Evolutionary conservation across 2,329 filamentous ascomycete genomes (phyloP), one percentile per base, ranked within the genome.

Genomic region (Thielaviopsis punctulata): DNA sequence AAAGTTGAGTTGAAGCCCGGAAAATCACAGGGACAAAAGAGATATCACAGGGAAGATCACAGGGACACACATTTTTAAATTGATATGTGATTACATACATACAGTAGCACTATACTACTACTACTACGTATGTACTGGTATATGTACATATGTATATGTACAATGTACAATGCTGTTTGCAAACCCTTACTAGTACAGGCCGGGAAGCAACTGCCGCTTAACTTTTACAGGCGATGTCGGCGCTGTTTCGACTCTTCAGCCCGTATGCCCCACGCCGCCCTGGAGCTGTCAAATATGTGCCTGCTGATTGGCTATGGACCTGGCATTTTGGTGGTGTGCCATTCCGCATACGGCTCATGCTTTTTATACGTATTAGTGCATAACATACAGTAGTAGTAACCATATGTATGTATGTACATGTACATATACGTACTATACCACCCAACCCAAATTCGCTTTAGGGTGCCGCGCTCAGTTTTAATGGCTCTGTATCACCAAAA

Each of bases 31-130:
- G 54, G 48, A 55, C 51, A 57, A 49, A 51, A 60, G 52, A 41
- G 7, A 18, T 27, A 59, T 62, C 60, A 62, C 59, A 62, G 59
- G 59, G 59, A 61, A 56, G 58, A 56, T 59, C 58, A 60, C 59
- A 62, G 58, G 59, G 58, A 62, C 59, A 61, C 56, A 55, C 45
- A 54, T 18, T 9, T 41, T 7, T n/a, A 45, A 45, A 45, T n/a
- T 45, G 15, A 24, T 23, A 22, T 45, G 23, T n/a, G n/a, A n/a
- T n/a, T n/a, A n/a, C n/a, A n/a, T n/a, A n/a, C n/a, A n/a, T n/a
- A n/a, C n/a, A n/a, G n/a, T n/a, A n/a, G n/a, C 33, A 39, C 39
- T 21, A 44, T n/a, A 44, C 1, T 44, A 44, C 22, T n/a, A 44
- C 9, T n/a, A n/a, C n/a, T n/a, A n/a, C n/a, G n/a, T n/a, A n/a